phyloP scores from a whole-genome alignment of 768 basidiomycete species.

The Leccinellum luteum region DNA sequence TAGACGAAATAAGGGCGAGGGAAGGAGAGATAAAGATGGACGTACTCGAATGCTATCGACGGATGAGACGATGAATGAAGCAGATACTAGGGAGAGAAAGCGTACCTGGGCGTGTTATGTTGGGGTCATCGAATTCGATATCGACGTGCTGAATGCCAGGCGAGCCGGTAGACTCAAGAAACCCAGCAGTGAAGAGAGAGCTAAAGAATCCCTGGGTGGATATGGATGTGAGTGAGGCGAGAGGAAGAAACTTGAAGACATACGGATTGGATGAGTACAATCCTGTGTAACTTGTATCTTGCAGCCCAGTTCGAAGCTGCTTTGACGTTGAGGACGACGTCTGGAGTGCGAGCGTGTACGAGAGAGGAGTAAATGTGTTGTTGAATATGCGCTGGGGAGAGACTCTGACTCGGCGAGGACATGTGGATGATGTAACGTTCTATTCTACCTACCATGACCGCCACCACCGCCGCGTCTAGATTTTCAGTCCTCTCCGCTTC shows the following conservation, averaged over 20 bases:
- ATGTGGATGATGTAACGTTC: too few relatives aligned
- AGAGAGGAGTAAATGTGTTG: slow-evolving; percentile 76
- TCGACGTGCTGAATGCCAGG: slow-evolving; percentile 52
- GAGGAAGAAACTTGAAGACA: slow-evolving; percentile 22
- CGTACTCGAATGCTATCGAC: slow-evolving; percentile 82
- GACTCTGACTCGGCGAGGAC: slow-evolving; percentile 35
- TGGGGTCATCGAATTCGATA: slow-evolving; percentile 76
- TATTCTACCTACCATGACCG: too few relatives aligned
- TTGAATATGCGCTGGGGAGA: slow-evolving; percentile 59
- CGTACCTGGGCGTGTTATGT: slow-evolving; percentile 85
- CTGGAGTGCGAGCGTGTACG: slow-evolving; percentile 67
- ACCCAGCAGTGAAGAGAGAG: slow-evolving; percentile 81
- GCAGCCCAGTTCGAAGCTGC: slow-evolving; percentile 59
- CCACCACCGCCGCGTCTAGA: slow-evolving; percentile 34
- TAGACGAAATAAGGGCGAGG: slow-evolving; percentile 31
- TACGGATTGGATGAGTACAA: slow-evolving; percentile 87
- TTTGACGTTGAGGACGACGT: slow-evolving; percentile 69
- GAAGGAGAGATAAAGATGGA: slow-evolving; percentile 10
- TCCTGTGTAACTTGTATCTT: slow-evolving; percentile 75
- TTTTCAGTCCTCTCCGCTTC: slow-evolving; percentile 46
- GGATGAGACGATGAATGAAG: neutral
- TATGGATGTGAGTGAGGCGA: slow-evolving; percentile 2
- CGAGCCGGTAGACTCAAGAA: slow-evolving; percentile 52
- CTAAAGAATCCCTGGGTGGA: slow-evolving; percentile 75
- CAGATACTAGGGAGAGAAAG: slow-evolving; percentile 6